phyloP scores from a whole-genome alignment of 2,329 filamentous ascomycete genomes.

The Nemania bipapillata region DNA sequence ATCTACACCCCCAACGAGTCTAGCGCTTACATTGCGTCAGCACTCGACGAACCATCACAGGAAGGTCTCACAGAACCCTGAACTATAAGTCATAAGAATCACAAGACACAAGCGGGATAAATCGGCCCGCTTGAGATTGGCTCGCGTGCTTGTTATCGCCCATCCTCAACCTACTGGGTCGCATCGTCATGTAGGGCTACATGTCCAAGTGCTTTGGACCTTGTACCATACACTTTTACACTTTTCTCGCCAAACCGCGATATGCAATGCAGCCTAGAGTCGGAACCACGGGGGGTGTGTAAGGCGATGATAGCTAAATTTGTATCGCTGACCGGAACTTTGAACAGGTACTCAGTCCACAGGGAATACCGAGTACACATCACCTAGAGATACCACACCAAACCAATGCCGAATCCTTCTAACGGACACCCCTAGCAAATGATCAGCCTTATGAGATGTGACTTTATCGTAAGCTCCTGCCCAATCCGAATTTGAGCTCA shows the following conservation, averaged over 20 bases:
- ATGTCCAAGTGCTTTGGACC: slow-evolving; percentile 20
- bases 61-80: slow-evolving; percentile 34
- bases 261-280: slow-evolving; percentile 23
- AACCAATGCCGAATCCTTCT: slow-evolving; percentile 36
- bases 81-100: slow-evolving; percentile 23
- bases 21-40: slow-evolving; percentile 42
- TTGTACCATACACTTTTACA: slow-evolving; percentile 23
- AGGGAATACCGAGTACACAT: slow-evolving; percentile 18
- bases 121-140: slow-evolving; percentile 24
- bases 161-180: slow-evolving; percentile 20
- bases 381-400: slow-evolving; percentile 26
- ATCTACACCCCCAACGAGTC: slow-evolving; percentile 33
- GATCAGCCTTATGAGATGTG: slow-evolving; percentile 39
- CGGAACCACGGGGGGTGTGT: slow-evolving; percentile 6
- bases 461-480: slow-evolving; percentile 30
- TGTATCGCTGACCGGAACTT: slow-evolving; percentile 26
- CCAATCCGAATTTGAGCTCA: slow-evolving; percentile 19
- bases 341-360: slow-evolving; percentile 2
- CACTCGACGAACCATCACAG: slow-evolving; percentile 33
- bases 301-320: slow-evolving; percentile 14
- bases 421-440: slow-evolving; percentile 21
- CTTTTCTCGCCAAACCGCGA: slow-evolving; percentile 1
- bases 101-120: slow-evolving; percentile 26
- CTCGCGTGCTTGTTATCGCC: slow-evolving; percentile 25
- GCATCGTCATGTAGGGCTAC: slow-evolving; percentile 35